Evolutionary conservation across 805 yeast genomes (phyloP), one percentile per base, ranked within the genome.

Genomic region (Pichia rugopelliculosa): DNA sequence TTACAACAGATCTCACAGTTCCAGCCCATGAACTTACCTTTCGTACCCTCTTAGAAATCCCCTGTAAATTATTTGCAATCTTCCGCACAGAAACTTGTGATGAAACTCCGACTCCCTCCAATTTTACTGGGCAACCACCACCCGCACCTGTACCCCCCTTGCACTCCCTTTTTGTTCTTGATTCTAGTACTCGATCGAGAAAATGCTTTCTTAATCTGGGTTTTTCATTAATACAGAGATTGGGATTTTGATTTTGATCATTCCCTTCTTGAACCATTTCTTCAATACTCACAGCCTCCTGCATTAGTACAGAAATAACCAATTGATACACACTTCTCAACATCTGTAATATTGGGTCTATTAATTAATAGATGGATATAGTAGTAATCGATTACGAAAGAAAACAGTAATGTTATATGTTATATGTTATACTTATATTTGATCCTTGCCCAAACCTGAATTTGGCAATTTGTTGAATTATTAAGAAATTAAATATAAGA

Each of bases 1-100:
- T 73, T 5, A 39, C 1, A 17, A 39, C 26, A 3, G 15, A 7
- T 4, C 11, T 11, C 18, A 39, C 6, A 4, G 11, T 6, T 9
- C 18, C 34, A 8, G 34, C 34, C 34, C 34, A 30, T n/a, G 34
- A 30, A 30, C 34, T 10, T 15, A n/a, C n/a, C n/a, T 8, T 30
- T 10, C 18, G 34, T 5, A n/a, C 34, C 9, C 34, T 17, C 34
- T 30, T 17, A 11, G 34, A 30, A 30, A 30, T 5, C 18, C 18
- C 34, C 10, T 30, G 34, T 18, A 30, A 10, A 30, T 30, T 30
- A 17, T 9, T 18, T 6, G 34, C 34, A 30, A 30, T 30, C 9
- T 3, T 30, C 10, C 34, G 34, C 34, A 30, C 18, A 15, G 34
- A 30, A n/a, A 30, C 34, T 10, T 30, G 34, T 10, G n/a, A 4